phyloP scores from a whole-genome alignment of 75 land plant species.

The Picea glauca region DNA sequence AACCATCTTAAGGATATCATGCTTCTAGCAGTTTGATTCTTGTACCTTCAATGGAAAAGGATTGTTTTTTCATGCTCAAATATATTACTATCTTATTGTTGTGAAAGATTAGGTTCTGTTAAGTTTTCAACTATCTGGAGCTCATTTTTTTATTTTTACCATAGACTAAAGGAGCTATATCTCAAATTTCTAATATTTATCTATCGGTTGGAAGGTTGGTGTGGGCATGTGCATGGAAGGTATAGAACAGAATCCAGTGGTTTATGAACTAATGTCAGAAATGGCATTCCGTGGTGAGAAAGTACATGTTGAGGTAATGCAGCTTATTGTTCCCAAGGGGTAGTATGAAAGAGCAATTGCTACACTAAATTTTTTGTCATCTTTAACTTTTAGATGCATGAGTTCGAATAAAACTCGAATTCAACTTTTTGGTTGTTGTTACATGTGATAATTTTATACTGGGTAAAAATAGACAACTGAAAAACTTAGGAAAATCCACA shows the following conservation, averaged over 20 bases:
- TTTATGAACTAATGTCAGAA: conserved; percentile 97
- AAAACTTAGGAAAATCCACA: neutral
- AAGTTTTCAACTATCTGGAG: too few species aligned
- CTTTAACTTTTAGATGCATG: neutral
- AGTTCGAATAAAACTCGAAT: neutral
- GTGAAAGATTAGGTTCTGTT: too few species aligned
- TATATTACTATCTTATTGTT: too few species aligned
- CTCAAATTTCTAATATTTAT: neutral
- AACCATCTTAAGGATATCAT: neutral
- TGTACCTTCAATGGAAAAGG: too few species aligned
- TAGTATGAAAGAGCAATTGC: neutral
- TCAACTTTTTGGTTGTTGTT: too few species aligned
- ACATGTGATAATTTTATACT: neutral
- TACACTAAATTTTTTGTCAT: neutral
- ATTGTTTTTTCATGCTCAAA: too few species aligned
- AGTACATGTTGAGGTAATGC: conserved; percentile 62
- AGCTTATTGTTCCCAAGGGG: neutral
- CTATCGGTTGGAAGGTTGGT: conserved; percentile 62
- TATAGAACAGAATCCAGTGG: conserved; percentile 96
- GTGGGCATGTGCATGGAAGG: conserved; percentile 99
- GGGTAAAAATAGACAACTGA: too few species aligned
- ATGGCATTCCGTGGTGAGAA: conserved; percentile 83
- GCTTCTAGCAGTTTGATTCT: too few species aligned
- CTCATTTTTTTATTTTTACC: too few species aligned
- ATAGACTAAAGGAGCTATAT: too few species aligned